Evolutionary conservation across 805 yeast species (phyloP), one percentile per base, ranked within the genome.

Genomic region (Metschnikowia arizonensis): DNA sequence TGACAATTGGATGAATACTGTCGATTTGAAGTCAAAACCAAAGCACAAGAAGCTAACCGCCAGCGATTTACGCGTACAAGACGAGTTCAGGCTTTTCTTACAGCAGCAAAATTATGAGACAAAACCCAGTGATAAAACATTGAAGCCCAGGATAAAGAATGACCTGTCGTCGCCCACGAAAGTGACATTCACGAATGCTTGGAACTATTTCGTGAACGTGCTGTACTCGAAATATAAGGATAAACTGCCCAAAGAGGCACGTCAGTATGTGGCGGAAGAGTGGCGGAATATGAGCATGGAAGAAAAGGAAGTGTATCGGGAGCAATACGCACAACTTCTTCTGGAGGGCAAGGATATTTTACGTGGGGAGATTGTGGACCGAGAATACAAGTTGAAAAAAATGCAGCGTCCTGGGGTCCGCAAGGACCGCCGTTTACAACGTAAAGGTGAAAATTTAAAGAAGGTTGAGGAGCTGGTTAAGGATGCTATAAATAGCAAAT

Each of bases 191-290:
- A 60, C 60, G 19, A 62, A 67, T 44, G 71, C 72, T 1, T 67
- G 71, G 69, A 67, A 68, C 55, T 67, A 64, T 45, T 67, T 49
- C 49, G 46, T 57, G 48, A 47, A 58, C 25, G 21, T 54, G 24
- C 53, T 40, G 29, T 58, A 55, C 37, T 48, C 55, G 11, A 33
- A 50, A 25, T 50, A 44, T 37, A 54, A 45, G 37, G 56, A 48
- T 15, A 25, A 50, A 19, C 44, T 53, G 42, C 40, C 43, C 17
- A 47, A 46, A 15, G 56, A 53, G 17, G 55, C 59, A 3, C 45
- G 53, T 9, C 39, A 44, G 30, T 26, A 34, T 14, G 51, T 56
- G 18, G 57, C 55, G 12, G 28, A 30, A 11, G 18, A 29, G 8
- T 68, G 73, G 73, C 57, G 58, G 11, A 42, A 29, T 15, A 41